Evolutionary conservation across 331 rosid genomes (phyloP), one percentile per base, ranked within the genome.

Genomic region (Stylosanthes scabra): DNA sequence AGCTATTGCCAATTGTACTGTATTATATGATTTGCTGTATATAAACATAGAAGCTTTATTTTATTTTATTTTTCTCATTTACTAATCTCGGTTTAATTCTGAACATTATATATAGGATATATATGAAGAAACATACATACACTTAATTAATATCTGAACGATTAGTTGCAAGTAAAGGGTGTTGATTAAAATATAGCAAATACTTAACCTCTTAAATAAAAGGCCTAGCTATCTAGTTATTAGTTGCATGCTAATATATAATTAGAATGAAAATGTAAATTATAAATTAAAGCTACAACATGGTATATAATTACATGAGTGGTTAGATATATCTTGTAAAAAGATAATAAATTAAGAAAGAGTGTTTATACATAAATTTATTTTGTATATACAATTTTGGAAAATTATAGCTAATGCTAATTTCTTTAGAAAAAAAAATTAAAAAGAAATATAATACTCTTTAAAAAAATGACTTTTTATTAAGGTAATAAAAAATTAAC

Each of bases 1-100:
- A 72, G 27, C 20, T 8, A 62, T 49, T 78, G 59, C 59, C 14
- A 59, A 65, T 63, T 80, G 27, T 1, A 59, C 31, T 46, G 60
- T 46, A 41, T 29, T 69, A 56, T 14, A 40, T 57, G 61, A 72
- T 10, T 29, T 54, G 39, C 71, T 39, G 37, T 31, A 31, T 4
- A 31, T 31, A 31, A 31, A 31, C 37, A 31, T 52, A 6, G 59
- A 62, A 34, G 39, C 39, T 34, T 34, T 34, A 34, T 34, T 34
- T 34, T 34, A 34, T 34, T 34, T 34, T 11, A 52, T 16, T 12
- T 11, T 9, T 70, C 28, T 20, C 10, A 8, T 83, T 64, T 41
- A 50, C 9, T 42, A 51, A 51, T 70, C 54, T 41, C 8, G 27
- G 15, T 72, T 68, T 16, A 40, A 10, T 56, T 68, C 4, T 52